Conservation (phyloP, 2,329 filamentous ascomycete species). For the Neofusicoccum laricinum region DNA sequence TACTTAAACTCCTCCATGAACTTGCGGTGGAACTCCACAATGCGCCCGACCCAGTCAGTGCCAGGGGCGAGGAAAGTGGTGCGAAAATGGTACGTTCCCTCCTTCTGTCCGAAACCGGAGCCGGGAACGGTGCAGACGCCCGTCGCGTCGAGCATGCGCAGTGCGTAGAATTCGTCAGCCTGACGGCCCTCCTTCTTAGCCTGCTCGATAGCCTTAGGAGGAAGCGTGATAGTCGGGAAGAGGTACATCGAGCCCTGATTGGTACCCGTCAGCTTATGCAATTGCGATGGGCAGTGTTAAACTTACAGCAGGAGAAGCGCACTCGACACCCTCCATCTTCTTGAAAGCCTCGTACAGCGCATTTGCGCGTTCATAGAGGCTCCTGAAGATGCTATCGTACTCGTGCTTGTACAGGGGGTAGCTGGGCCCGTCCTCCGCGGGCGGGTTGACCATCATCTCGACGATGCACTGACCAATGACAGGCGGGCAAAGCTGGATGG, state of each 20-base stretch:
- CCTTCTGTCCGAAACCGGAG: slow-evolving; percentile 89
- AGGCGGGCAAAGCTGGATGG: slow-evolving; percentile 92
- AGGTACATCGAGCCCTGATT: slow-evolving; percentile 91
- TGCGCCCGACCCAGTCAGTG: slow-evolving; percentile 86
- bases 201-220: slow-evolving; percentile 71
- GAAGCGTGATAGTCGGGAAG: slow-evolving; percentile 87
- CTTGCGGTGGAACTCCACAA: slow-evolving; percentile 84
- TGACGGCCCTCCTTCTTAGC: slow-evolving; percentile 69
- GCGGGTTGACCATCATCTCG: slow-evolving; percentile 97
- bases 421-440: slow-evolving; percentile 76
- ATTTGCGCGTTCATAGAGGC: slow-evolving; percentile 73
- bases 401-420: slow-evolving; percentile 81
- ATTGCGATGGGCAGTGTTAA: background rate
- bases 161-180: slow-evolving; percentile 91
- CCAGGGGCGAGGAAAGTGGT: slow-evolving; percentile 96
- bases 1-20: slow-evolving; percentile 78
- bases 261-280: background rate
- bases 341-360: slow-evolving; percentile 88
- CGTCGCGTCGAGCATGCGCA: slow-evolving; percentile 85
- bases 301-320: slow-evolving; percentile 70
- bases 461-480: slow-evolving; percentile 95
- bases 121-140: slow-evolving; percentile 94
- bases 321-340: slow-evolving; percentile 94
- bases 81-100: slow-evolving; percentile 86
- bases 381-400: slow-evolving; percentile 77